Conservation (phyloP, 306 rosid species). For the Malus sieversii region DNA sequence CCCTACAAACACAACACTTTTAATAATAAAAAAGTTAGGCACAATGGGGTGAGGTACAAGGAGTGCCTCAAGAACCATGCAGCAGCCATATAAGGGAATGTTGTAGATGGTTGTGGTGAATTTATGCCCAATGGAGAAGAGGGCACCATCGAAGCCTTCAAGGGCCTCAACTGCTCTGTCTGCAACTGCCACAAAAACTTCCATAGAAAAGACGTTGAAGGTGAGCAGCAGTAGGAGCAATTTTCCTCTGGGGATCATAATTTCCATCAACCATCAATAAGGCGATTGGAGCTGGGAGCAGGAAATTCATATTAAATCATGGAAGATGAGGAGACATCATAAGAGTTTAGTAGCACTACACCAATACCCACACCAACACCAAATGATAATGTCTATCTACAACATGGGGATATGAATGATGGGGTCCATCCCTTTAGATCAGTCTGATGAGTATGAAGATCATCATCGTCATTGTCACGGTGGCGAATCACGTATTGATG, state of each 20-base stretch:
- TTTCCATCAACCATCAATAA: neutral
- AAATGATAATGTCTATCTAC: conserved; percentile 59
- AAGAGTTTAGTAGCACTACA: conserved; percentile 1
- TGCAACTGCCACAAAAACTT: conserved; percentile 82
- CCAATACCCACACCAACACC: conserved; percentile 29
- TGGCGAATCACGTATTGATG: neutral
- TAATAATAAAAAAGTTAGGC: neutral
- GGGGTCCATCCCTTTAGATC: conserved; percentile 38
- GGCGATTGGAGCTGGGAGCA: conserved; percentile 12
- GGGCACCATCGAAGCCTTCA: conserved; percentile 57
- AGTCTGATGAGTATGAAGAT: conserved; percentile 36
- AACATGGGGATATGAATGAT: conserved; percentile 25
- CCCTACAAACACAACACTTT: neutral
- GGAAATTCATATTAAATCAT: conserved; percentile 37
- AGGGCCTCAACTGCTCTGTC: conserved; percentile 53
- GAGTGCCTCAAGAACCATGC: conserved; percentile 91
- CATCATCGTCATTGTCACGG: neutral
- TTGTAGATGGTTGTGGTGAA: conserved; percentile 80
- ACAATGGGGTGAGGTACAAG: conserved; percentile 35
- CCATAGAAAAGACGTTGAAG: conserved; percentile 64
- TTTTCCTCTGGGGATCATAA: neutral
- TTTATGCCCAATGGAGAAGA: conserved; percentile 87
- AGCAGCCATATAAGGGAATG: conserved; percentile 76
- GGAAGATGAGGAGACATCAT: neutral
- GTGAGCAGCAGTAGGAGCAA: neutral